These are phyloP conservation scores for Ceriops decandra DNA, from an alignment of 345 rosid species.

Conservation along the genomic window DNA sequence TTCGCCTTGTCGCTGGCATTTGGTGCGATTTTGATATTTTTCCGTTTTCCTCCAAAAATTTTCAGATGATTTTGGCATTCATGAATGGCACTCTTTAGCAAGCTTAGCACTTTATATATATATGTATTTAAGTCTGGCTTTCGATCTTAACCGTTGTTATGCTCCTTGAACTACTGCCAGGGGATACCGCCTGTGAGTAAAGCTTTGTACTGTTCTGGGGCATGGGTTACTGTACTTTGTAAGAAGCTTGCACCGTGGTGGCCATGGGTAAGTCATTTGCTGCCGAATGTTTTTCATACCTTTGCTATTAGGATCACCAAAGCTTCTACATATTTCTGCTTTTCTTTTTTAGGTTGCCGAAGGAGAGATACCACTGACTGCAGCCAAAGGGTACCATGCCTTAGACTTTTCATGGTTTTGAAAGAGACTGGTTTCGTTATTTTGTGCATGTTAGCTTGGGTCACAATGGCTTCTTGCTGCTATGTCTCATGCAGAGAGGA, in stretches of 20 bases:
- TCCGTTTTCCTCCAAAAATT: too few species aligned
- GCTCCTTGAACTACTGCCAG: constrained; percentile 27
- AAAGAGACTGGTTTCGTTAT: neutral
- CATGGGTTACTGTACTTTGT: constrained; percentile 75
- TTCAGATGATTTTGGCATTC: too few species aligned
- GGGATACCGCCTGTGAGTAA: constrained; percentile 73
- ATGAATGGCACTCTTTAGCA: too few species aligned
- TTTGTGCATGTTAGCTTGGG: constrained; percentile 3
- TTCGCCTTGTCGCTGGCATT: too few species aligned
- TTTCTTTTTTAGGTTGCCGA: constrained; percentile 59
- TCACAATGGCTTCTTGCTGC: constrained; percentile 13
- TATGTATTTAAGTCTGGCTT: neutral
- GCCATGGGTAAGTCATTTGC: constrained; percentile 61
- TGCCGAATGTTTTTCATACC: constrained; percentile 3
- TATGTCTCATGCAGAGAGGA: constrained; percentile 54
- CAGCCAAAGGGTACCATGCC: constrained; percentile 50
- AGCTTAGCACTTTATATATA: neutral
- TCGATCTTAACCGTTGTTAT: neutral
- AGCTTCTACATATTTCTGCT: neutral
- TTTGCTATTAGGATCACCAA: constrained; percentile 2
- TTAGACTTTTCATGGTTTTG: neutral
- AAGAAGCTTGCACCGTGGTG: constrained; percentile 75
- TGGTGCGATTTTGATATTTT: too few species aligned
- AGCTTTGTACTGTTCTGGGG: constrained; percentile 45
- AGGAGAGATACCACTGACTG: constrained; percentile 61